Evolutionary conservation across 805 yeast genomes (phyloP).

Genomic region (Kluyveromyces siamensis): DNA sequence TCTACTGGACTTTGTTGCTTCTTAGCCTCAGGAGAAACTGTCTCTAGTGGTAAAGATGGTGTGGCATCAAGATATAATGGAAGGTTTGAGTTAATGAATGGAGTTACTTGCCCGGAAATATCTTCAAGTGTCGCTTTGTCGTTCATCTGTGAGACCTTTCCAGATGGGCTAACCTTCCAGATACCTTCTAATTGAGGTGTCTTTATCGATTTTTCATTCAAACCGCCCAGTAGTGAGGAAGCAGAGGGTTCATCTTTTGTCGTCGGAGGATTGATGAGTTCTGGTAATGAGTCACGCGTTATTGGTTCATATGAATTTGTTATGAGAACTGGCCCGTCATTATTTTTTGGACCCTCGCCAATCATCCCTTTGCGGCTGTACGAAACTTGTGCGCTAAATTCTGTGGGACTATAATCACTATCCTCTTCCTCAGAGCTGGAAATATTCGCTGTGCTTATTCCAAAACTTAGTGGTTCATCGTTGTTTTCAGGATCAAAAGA

Average conservation of each 20-base stretch:
- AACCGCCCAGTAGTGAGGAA: not conserved
- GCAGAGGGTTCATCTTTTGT: not conserved
- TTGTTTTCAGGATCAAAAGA: constrained; percentile 31
- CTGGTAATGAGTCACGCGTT: not conserved
- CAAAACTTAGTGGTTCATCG: constrained; percentile 27
- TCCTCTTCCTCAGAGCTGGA: constrained; percentile 28
- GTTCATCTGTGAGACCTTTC: not conserved
- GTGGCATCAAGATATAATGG: not conserved
- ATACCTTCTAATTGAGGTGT: constrained; percentile 2
- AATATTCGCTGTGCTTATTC: constrained; percentile 21
- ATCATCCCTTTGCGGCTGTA: constrained; percentile 6
- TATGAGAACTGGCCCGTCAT: not conserved
- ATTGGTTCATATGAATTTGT: constrained; percentile 2
- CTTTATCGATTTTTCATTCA: constrained; percentile 2
- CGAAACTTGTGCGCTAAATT: constrained; percentile 15
- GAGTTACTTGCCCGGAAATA: not conserved
- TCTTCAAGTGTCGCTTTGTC: not conserved
- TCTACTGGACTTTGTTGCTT: not conserved
- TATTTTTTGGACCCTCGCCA: not conserved
- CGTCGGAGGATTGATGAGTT: not conserved
- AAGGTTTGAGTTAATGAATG: not conserved
- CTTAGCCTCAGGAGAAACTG: not conserved
- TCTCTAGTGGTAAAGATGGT: not conserved
- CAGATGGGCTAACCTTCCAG: constrained; percentile 2
- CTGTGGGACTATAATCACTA: constrained; percentile 18